Evolutionary conservation across 2,329 filamentous ascomycete genomes (phyloP).

Genomic region (Waltergamsia citrina): DNA sequence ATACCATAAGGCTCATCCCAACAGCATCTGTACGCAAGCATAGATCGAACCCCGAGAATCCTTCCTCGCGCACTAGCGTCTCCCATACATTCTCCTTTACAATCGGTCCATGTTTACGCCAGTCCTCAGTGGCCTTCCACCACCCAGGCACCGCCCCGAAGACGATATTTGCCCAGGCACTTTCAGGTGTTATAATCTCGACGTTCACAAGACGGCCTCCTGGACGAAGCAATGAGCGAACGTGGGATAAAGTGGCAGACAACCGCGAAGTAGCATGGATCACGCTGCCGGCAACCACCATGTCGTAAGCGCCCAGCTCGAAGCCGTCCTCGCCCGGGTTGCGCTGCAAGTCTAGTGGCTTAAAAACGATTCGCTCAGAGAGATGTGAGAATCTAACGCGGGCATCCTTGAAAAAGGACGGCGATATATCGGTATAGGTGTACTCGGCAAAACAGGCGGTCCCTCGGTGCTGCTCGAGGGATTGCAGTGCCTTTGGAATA

Average conservation of each 20-base stretch:
- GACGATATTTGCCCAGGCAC: neutral
- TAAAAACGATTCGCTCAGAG: constrained; percentile 9
- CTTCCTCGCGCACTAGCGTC: constrained; percentile 1
- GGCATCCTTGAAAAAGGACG: constrained; percentile 17
- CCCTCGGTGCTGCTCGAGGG: constrained; percentile 9
- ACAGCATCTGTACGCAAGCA: constrained; percentile 1
- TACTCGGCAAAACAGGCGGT: constrained; percentile 17
- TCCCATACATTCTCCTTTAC: constrained; percentile 5
- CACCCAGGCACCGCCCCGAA: constrained; percentile 12
- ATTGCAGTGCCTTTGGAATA: constrained; percentile 12
- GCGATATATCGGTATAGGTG: constrained; percentile 29
- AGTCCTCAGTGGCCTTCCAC: constrained; percentile 20
- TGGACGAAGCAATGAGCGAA: constrained; percentile 4
- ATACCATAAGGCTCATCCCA: constrained; percentile 3
- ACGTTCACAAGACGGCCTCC: constrained; percentile 4
- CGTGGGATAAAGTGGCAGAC: constrained; percentile 1
- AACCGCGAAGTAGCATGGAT: constrained; percentile 19
- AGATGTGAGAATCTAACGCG: constrained; percentile 9
- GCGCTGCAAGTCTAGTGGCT: constrained; percentile 13
- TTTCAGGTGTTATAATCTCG: neutral
- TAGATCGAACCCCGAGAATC: constrained; percentile 6
- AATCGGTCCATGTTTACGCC: neutral
- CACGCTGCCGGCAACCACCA: constrained; percentile 16
- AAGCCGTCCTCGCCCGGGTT: constrained; percentile 8
- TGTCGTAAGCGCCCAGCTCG: constrained; percentile 9